Conservation (phyloP, 768 basidiomycete genomes). For the Leucogyrophana mollusca region DNA sequence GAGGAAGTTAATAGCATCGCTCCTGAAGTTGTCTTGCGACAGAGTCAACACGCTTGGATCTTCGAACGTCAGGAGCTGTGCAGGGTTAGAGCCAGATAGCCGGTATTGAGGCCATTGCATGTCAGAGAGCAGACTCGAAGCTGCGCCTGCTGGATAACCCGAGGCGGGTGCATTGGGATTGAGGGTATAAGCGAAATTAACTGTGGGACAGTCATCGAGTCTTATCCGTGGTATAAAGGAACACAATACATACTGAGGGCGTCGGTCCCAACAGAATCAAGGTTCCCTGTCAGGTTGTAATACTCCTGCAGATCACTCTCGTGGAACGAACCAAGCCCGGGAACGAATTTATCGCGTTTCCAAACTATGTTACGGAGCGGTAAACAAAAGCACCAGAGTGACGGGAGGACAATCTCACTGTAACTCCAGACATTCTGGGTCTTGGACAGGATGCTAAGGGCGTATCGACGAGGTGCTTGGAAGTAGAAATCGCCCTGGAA, state of each 20-base stretch:
- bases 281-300: constrained; percentile 8
- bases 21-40: constrained; percentile 8
- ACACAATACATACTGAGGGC: constrained; percentile 8
- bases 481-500: constrained; percentile 36
- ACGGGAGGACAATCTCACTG: constrained; percentile 1
- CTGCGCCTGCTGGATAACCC: constrained; percentile 10
- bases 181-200: constrained; percentile 17
- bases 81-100: background rate
- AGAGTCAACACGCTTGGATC: constrained; percentile 11
- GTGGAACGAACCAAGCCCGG: constrained; percentile 17
- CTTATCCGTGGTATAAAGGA: background rate
- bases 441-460: constrained; percentile 7
- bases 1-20: constrained; percentile 4
- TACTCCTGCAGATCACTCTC: constrained; percentile 14
- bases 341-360: constrained; percentile 14
- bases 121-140: constrained; percentile 6
- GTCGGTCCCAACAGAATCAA: constrained; percentile 14
- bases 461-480: constrained; percentile 23
- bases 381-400: background rate
- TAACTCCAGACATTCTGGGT: constrained; percentile 15
- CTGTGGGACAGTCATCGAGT: background rate
- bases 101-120: constrained; percentile 8
- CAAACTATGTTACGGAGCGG: constrained; percentile 6
- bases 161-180: constrained; percentile 5
- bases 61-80: constrained; percentile 7